These are phyloP conservation scores for Thielaviopsis populi DNA, from an alignment of 2,329 filamentous ascomycete genomes.

Conservation along the genomic window DNA sequence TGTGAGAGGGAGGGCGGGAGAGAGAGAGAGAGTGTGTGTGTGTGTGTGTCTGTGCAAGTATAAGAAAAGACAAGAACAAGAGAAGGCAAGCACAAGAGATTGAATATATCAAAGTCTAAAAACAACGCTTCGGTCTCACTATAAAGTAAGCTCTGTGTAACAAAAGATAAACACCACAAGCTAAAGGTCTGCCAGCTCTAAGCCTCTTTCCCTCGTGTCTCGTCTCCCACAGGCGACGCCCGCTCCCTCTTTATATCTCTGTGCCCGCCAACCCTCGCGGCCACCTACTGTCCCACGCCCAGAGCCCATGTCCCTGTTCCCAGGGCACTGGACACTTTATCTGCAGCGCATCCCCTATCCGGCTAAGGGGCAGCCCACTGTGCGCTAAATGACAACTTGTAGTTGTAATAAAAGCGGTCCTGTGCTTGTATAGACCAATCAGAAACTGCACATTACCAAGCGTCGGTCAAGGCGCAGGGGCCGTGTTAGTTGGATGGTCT, in stretches of 20 bases:
- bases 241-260: background rate
- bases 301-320: background rate
- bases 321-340: background rate
- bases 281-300: background rate
- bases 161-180: no score
- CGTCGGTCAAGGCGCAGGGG: slow-evolving; percentile 1
- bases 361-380: background rate
- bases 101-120: no score
- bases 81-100: no score
- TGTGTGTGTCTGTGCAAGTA: background rate
- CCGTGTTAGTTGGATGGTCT: background rate
- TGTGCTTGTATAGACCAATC: background rate
- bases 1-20: background rate
- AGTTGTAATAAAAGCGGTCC: slow-evolving; percentile 1
- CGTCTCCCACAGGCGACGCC: no score
- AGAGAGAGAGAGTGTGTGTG: no score
- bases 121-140: no score
- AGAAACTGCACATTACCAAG: background rate
- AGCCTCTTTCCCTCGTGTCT: no score
- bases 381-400: background rate
- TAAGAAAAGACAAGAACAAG: no score
- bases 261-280: background rate
- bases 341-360: background rate
- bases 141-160: no score
- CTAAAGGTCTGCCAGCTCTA: no score